A percentile compares a stretch with the other conserved stretches of the same genome.
Evolutionary conservation across 495 filamentous ascomycete species (phyloP).

Genomic region (Pseudotulostoma volvatum): DNA sequence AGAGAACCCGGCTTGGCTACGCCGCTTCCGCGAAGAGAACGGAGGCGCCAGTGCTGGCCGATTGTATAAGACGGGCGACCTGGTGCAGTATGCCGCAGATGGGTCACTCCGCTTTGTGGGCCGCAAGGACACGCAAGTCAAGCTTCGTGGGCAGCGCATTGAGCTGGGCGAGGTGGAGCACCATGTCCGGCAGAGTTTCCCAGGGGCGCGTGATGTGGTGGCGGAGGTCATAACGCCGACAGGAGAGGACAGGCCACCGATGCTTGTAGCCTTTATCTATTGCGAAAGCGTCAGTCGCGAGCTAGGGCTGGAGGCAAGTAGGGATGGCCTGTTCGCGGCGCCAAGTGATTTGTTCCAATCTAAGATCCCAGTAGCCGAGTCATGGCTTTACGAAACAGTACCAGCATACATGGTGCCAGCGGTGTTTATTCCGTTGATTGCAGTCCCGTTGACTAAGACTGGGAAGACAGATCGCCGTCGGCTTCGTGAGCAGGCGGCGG

Average conservation of each 20-base stretch:
- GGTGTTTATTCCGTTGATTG: slow-evolving; percentile 23
- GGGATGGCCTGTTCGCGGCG: not conserved
- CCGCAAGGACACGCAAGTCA: slow-evolving; percentile 34
- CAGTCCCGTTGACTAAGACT: slow-evolving; percentile 24
- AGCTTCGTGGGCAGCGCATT: slow-evolving; percentile 36
- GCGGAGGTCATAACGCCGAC: not conserved
- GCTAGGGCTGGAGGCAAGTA: not conserved
- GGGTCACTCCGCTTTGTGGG: slow-evolving; percentile 24
- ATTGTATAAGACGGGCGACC: slow-evolving; percentile 32
- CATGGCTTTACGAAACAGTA: slow-evolving; percentile 15
- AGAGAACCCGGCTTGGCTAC: slow-evolving; percentile 1
- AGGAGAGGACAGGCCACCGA: not conserved
- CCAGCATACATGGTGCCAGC: slow-evolving; percentile 31
- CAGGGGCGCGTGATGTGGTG: not conserved
- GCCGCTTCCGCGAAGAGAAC: not conserved
- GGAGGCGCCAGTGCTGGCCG: slow-evolving; percentile 9
- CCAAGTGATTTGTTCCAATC: slow-evolving; percentile 14
- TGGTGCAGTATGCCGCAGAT: slow-evolving; percentile 17
- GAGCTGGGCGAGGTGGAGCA: slow-evolving; percentile 39
- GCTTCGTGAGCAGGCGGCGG: slow-evolving; percentile 11
- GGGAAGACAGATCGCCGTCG: slow-evolving; percentile 30
- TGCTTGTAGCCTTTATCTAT: not conserved
- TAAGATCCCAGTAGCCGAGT: slow-evolving; percentile 23
- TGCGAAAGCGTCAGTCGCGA: not conserved
- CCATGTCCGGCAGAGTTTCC: slow-evolving; percentile 7